Base-by-base conservation (phyloP, 108 stramenopile species). In the Conticribra guillardii region DNA sequence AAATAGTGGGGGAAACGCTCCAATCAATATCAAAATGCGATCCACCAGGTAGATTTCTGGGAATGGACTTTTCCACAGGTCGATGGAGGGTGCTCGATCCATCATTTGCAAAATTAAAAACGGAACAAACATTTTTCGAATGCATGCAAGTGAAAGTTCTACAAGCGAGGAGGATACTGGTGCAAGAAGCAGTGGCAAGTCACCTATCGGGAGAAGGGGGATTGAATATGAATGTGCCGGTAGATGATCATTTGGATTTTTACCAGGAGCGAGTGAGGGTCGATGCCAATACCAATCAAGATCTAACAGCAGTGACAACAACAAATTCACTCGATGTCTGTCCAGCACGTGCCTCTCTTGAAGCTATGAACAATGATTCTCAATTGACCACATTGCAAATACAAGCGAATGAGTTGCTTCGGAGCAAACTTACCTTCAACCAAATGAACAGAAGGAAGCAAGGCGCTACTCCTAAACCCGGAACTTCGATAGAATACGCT, bases 61-160 rank as follows among this genome's bases (percentile, higher is more conserved):
- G 67, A 24, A 76, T 76, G 75, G 75, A 76, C 19, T 66, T 76
- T 41, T 37, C 60, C 30, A 76, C 67, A 0, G 75, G 75, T 0
- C 33, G 67, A 58, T 76, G 75, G 75, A 54, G 60, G 34, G 52
- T 61, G 24, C 59, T 76, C 46, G 56, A 62, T 33, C 60, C 75
- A 2, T 48, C 53, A 23, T 76, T 62, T 49, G 50, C 75, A 21
- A 53, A 54, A 37, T 34, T 68, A n/a, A 76, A 76, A 45, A 62
- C 64, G 0, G 75, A 76, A 34, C 60, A 68, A 28, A 69, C 75
- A 22, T 76, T 76, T 26, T 63, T 68, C 34, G 59, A 76, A 63
- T 76, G 75, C 44, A 28, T 76, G 67, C 48, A 62, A 49, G 67
- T 76, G 45, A 31, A 23, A 47, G 24, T 28, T 16, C 0, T 47